Conservation (phyloP, 164 flowering plant genomes). For the Santalum album region DNA sequence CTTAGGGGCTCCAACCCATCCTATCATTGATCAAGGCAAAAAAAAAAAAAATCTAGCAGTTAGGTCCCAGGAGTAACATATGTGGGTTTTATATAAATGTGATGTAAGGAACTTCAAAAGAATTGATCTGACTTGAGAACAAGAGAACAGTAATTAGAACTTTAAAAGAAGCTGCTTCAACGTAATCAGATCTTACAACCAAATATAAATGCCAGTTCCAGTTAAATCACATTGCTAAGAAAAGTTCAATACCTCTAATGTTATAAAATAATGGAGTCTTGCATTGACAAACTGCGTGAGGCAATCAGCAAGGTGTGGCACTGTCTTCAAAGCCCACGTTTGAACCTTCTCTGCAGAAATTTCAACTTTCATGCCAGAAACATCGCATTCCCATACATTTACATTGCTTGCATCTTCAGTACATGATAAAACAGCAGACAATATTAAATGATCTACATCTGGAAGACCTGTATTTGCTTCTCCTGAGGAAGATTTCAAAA, state of each 20-base stretch:
- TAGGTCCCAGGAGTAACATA: not conserved
- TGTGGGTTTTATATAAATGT: not conserved
- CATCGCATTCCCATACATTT: slow-evolving; percentile 32
- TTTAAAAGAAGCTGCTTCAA: too few species aligned
- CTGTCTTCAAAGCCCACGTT: slow-evolving; percentile 55
- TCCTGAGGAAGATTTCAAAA: slow-evolving; percentile 7
- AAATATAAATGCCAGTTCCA: too few species aligned
- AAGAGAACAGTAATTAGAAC: too few species aligned
- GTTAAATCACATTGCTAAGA: not conserved
- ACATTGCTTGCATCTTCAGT: slow-evolving; percentile 33
- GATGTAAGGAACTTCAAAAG: not conserved
- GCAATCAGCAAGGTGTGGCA: slow-evolving; percentile 59
- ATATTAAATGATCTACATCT: slow-evolving; percentile 46
- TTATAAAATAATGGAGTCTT: slow-evolving; percentile 30
- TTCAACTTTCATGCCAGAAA: slow-evolving; percentile 29
- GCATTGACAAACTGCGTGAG: slow-evolving; percentile 48
- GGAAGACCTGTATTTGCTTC: slow-evolving; percentile 36
- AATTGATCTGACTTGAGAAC: too few species aligned
- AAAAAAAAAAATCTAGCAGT: not conserved
- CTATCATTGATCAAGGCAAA: slow-evolving; percentile 24
- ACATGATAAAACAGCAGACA: slow-evolving; percentile 57
- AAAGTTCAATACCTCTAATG: slow-evolving; percentile 39
- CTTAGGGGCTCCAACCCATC: slow-evolving; percentile 31
- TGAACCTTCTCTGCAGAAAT: slow-evolving; percentile 60
- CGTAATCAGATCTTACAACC: too few species aligned